Conservation (phyloP, 257 asterid genomes). For the Fraxinus americana region DNA sequence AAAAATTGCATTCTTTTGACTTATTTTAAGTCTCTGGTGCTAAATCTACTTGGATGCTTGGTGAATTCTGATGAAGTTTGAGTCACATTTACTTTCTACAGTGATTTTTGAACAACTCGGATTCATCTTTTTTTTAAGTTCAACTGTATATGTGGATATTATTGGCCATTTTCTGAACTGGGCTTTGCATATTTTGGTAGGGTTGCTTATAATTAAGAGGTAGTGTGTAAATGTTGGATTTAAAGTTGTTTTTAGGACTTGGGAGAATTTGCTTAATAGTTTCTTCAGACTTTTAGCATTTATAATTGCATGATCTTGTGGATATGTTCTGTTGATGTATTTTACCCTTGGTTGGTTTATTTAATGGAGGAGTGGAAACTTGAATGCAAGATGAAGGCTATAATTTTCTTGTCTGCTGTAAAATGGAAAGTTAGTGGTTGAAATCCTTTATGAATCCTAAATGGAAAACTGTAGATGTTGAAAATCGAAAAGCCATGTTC, state of each 20-base stretch:
- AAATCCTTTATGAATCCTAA: neutral
- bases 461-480: slow-evolving; percentile 3
- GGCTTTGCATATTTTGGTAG: slow-evolving; percentile 23
- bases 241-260: neutral
- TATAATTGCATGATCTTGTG: slow-evolving; percentile 1
- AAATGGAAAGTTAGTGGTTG: neutral
- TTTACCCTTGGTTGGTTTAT: neutral
- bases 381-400: neutral
- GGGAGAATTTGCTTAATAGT: neutral
- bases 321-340: slow-evolving; percentile 17
- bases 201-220: slow-evolving; percentile 22
- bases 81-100: slow-evolving; percentile 24
- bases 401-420: too few species aligned
- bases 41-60: slow-evolving; percentile 45
- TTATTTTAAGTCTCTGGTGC: slow-evolving; percentile 32
- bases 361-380: slow-evolving; percentile 9
- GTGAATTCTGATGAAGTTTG: slow-evolving; percentile 30
- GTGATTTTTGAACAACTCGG: slow-evolving; percentile 19
- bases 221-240: slow-evolving; percentile 21
- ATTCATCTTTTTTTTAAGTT: neutral
- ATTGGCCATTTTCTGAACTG: slow-evolving; percentile 24
- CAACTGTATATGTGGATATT: slow-evolving; percentile 15
- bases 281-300: neutral
- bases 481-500: neutral
- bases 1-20: slow-evolving; percentile 48